Evolutionary conservation across 768 basidiomycete species (phyloP).

Genomic region (Cystofilobasidium ferigula): DNA sequence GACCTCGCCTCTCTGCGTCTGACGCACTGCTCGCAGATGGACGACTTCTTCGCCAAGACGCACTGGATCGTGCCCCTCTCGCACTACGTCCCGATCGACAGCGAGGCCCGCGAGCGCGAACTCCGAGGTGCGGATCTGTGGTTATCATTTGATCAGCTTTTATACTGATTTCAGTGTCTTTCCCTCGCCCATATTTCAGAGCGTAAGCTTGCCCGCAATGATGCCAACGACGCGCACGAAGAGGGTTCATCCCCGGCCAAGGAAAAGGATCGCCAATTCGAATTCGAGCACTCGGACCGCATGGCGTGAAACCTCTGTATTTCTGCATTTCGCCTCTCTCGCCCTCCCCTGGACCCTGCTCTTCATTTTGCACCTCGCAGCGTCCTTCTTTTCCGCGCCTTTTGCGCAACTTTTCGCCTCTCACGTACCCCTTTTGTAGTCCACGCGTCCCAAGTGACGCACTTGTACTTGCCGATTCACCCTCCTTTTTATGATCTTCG

Average conservation of each 20-base stretch:
- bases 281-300: slow-evolving; percentile 1
- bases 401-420: too few species aligned
- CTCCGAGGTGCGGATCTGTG: slow-evolving; percentile 9
- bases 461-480: too few species aligned
- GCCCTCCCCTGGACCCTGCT: too few species aligned
- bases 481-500: too few species aligned
- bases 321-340: neutral
- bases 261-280: neutral
- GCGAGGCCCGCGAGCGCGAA: slow-evolving; percentile 26
- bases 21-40: slow-evolving; percentile 30
- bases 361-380: too few species aligned
- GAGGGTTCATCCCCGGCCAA: neutral
- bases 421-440: too few species aligned
- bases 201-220: neutral
- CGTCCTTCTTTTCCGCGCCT: too few species aligned
- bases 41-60: slow-evolving; percentile 29
- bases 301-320: neutral
- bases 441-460: too few species aligned
- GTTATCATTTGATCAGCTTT: neutral
- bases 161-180: too few species aligned
- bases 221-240: neutral
- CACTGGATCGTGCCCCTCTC: slow-evolving; percentile 31
- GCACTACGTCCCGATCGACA: slow-evolving; percentile 20
- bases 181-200: too few species aligned
- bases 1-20: slow-evolving; percentile 29